Conservation (phyloP, 768 basidiomycete genomes). For the Asterophora parasitica region DNA sequence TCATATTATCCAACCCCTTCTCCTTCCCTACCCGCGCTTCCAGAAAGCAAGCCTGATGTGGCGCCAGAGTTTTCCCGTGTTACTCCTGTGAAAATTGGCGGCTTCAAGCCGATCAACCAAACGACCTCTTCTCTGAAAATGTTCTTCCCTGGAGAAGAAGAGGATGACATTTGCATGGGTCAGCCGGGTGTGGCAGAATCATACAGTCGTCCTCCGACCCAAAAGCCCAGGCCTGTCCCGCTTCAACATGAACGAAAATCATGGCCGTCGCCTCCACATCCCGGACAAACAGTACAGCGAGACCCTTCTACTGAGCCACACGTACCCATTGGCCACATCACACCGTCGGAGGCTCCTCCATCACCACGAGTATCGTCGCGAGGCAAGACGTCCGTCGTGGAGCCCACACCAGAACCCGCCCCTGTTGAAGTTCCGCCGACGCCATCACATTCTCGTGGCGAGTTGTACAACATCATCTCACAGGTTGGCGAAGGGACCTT, state of each 20-base stretch:
- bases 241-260: constrained; percentile 14
- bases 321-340: not conserved
- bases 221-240: not conserved
- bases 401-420: constrained; percentile 3
- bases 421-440: constrained; percentile 12
- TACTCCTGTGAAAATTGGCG: constrained; percentile 35
- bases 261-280: constrained; percentile 14
- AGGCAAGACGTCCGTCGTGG: constrained; percentile 2
- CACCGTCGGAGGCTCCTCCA: not conserved
- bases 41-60: constrained; percentile 11
- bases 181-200: constrained; percentile 2
- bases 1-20: constrained; percentile 5
- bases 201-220: not conserved
- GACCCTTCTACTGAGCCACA: not conserved
- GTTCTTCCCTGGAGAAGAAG: constrained; percentile 84
- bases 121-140: constrained; percentile 56
- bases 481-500: constrained; percentile 99
- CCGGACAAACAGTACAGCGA: too few species aligned
- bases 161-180: constrained; percentile 45
- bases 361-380: not conserved
- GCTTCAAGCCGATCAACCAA: constrained; percentile 67
- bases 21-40: not conserved
- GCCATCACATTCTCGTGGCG: constrained; percentile 29
- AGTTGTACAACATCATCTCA: constrained; percentile 80
- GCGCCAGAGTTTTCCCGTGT: constrained; percentile 17